Evolutionary conservation across 371 early-diverging fungal species (phyloP).

Genomic region (Mucor lusitanicus): DNA sequence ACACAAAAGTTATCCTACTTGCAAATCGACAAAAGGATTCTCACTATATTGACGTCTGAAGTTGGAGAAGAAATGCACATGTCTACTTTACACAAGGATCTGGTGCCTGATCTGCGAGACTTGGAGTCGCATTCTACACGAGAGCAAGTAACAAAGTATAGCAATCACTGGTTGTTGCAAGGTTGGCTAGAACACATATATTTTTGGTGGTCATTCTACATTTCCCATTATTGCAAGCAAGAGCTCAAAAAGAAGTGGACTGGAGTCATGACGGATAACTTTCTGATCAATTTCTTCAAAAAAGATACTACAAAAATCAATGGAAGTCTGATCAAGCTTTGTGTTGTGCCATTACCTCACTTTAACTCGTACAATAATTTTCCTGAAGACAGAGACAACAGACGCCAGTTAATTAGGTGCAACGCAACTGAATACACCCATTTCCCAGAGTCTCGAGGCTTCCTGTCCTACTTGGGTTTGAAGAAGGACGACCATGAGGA

Average conservation of each 20-base stretch:
- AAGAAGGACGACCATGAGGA: neutral
- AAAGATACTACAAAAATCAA: neutral
- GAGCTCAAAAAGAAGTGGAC: neutral
- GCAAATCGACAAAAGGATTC: neutral
- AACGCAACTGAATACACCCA: neutral
- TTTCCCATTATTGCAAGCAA: neutral
- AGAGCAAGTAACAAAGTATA: conserved; percentile 9
- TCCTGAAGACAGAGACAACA: neutral
- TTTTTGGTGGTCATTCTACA: neutral
- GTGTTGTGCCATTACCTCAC: conserved; percentile 9
- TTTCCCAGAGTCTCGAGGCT: neutral
- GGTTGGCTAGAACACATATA: neutral
- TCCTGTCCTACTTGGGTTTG: neutral
- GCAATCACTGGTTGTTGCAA: neutral
- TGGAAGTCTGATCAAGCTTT: neutral
- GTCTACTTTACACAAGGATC: neutral
- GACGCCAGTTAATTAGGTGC: neutral
- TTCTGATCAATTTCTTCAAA: neutral
- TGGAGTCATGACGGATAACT: neutral
- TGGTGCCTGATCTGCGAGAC: neutral
- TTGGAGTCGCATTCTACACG: conserved; percentile 4
- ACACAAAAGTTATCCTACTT: conserved; percentile 14
- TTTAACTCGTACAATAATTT: conserved; percentile 9
- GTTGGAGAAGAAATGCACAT: conserved; percentile 1
- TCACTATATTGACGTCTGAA: conserved; percentile 1